Evolutionary conservation across 331 rosid genomes (phyloP).

Genomic region (Erythrophleum ivorense): DNA sequence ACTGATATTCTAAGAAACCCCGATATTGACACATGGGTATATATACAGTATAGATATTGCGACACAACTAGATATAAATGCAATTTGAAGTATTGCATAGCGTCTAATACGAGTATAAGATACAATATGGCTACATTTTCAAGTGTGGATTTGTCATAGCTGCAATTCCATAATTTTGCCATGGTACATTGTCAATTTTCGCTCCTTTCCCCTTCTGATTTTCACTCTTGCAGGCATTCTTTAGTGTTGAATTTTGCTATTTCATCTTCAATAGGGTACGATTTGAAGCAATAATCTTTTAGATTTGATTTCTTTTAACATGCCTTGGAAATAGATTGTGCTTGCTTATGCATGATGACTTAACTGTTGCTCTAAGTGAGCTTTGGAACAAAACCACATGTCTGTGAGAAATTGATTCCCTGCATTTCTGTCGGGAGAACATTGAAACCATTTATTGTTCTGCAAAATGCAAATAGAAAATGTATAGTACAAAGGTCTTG

Average conservation of each 20-base stretch:
- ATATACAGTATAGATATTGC: neutral
- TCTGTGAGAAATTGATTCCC: neutral
- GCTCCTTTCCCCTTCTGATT: neutral
- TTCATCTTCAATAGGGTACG: neutral
- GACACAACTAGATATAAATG: neutral
- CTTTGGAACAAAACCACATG: neutral
- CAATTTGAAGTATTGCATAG: neutral
- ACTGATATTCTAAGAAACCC: neutral
- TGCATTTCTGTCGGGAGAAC: slow-evolving; percentile 6
- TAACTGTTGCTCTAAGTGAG: neutral
- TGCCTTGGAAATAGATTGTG: neutral
- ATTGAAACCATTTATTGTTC: neutral
- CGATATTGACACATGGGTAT: neutral
- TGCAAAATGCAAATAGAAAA: neutral
- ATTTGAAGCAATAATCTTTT: neutral
- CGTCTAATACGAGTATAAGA: neutral
- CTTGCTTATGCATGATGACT: neutral
- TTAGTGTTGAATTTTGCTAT: neutral
- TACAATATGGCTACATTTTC: neutral
- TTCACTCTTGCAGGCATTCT: neutral
- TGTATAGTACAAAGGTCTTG: neutral
- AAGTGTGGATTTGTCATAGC: neutral
- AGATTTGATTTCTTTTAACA: neutral
- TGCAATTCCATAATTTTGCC: neutral
- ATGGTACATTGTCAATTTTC: slow-evolving; percentile 1